Base-by-base conservation (phyloP, 345 rosid genomes). In the Noccaea caerulescens region DNA sequence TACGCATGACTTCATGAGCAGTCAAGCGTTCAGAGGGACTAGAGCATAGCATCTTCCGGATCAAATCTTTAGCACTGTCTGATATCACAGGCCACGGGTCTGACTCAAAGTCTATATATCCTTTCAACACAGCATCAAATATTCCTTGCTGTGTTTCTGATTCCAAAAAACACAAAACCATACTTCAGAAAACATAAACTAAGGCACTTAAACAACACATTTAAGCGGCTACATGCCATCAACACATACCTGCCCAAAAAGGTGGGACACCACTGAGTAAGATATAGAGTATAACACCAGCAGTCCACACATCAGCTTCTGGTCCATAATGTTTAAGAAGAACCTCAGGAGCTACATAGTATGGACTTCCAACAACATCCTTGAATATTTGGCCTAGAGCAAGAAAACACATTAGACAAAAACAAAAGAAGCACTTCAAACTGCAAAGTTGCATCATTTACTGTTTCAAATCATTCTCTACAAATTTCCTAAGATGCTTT, bases 301-400 rank as follows among this genome's bases (percentile, higher is more conserved):
- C 97, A 38, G 99, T 94, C 99, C 99, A 94, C 25, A 94, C 99
- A 80, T 94, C 99, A 44, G 99, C 99, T 78, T 80, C 97, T 47
- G 95, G 99, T 51, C 98, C 98, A 72, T 89, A 94, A 66, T 82
- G 87, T 81, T 94, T 94, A 10, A 83, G 87, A 38, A 94, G 97
- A 46, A 94, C 99, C 87, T 92, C 99, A 3, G 99, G 99, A 45
- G 99, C 99, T 8, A 92, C 99, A 63, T 94, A 94, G 76, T 92
- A 94, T 43, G 99, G 99, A 74, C 99, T 94, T 66, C 99, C 99
- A 63, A 94, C 99, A 10, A 92, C 98, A 84, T 94, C 99, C 32
- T 84, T 88, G 80, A 94, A 94, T 55, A 82, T 66, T 80, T 94
- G 97, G 53, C 84, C 99, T 94, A 73, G 20, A 72, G 51, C 50